Evolutionary conservation across 768 basidiomycete species (phyloP).

Genomic region (Pulveroboletus sp.): DNA sequence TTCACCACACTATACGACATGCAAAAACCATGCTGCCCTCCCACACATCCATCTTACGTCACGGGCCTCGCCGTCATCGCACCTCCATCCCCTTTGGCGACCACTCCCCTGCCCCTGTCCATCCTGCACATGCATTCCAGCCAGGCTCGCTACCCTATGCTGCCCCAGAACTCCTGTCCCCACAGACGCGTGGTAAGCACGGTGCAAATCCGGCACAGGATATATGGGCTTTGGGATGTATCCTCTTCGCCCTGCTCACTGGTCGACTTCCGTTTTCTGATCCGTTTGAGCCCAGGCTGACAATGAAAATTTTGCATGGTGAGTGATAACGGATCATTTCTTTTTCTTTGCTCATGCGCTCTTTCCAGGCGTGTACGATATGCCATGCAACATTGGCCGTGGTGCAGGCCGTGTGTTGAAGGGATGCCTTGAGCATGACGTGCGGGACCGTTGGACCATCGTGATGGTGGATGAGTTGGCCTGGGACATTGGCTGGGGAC

Average conservation of each 20-base stretch:
- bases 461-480: slow-evolving; percentile 73
- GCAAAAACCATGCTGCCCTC: slow-evolving; percentile 16
- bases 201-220: slow-evolving; percentile 70
- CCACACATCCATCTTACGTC: slow-evolving; percentile 21
- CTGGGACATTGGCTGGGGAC: slow-evolving; percentile 75
- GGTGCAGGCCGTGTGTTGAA: slow-evolving; percentile 64
- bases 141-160: slow-evolving; percentile 90
- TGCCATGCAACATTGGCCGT: slow-evolving; percentile 51
- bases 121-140: slow-evolving; percentile 44
- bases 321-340: slow-evolving; percentile 27
- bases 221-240: slow-evolving; percentile 92
- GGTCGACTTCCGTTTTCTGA: slow-evolving; percentile 87
- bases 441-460: slow-evolving; percentile 71
- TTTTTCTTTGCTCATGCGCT: slow-evolving; percentile 5
- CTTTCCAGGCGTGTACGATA: slow-evolving; percentile 54
- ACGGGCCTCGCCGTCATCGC: slow-evolving; percentile 45
- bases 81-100: slow-evolving; percentile 40
- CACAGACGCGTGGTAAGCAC: slow-evolving; percentile 41
- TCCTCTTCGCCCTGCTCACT: slow-evolving; percentile 80
- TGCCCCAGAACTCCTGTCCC: slow-evolving; percentile 78
- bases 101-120: slow-evolving; percentile 23
- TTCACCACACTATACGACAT: slow-evolving; percentile 24
- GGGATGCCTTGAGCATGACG: slow-evolving; percentile 73
- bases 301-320: slow-evolving; percentile 89
- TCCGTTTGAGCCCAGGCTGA: slow-evolving; percentile 84